Conservation (phyloP, 176 grass and related monocot genomes). For the Ampelocalamus luodianensis region DNA sequence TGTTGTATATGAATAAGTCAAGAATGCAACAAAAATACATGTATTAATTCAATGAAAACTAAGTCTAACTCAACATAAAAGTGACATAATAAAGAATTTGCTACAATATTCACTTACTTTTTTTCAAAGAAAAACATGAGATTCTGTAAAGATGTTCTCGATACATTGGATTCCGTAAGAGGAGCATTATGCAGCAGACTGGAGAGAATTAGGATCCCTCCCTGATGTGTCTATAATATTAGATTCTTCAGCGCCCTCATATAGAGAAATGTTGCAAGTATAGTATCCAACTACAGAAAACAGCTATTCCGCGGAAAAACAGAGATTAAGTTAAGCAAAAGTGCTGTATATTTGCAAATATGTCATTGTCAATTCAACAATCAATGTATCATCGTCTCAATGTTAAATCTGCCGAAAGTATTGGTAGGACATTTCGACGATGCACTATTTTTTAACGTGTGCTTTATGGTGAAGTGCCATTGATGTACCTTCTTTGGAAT, state of each 20-base stretch:
- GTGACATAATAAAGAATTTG: not conserved
- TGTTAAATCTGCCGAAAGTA: constrained; percentile 19
- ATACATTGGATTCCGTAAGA: not conserved
- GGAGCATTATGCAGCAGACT: not conserved
- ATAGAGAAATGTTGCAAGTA: not conserved
- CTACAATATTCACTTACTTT: not conserved
- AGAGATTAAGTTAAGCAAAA: not conserved
- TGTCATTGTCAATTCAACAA: not conserved
- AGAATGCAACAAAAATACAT: not conserved
- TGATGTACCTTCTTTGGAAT: constrained; percentile 15
- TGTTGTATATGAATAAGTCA: constrained; percentile 21
- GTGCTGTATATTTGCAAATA: not conserved
- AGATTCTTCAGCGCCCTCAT: not conserved
- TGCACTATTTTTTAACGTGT: not conserved
- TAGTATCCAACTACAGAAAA: not conserved
- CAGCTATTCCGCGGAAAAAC: not conserved
- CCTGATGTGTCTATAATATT: not conserved
- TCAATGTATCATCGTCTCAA: not conserved
- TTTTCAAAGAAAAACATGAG: not conserved
- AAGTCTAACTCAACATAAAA: constrained; percentile 4
- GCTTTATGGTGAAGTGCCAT: constrained; percentile 21
- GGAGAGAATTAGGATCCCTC: not conserved
- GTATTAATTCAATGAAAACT: not conserved
- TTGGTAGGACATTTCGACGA: not conserved
- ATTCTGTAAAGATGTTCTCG: not conserved